phyloP scores from a whole-genome alignment of 108 stramenopile species.

The Cyclotella baltica region DNA sequence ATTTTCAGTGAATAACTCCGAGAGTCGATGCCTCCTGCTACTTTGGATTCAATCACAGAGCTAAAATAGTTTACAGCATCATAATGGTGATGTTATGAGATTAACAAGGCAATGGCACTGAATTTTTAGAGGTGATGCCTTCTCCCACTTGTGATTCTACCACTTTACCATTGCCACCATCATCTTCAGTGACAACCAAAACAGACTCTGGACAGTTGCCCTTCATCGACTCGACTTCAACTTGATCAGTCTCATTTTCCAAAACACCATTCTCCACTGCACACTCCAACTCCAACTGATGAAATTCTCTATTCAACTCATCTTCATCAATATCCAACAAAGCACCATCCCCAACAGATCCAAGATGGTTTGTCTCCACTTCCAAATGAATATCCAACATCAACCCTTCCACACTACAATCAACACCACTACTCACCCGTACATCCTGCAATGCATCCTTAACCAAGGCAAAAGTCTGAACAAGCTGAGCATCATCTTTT shows the following conservation, averaged over 20 bases:
- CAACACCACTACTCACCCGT: constrained; percentile 15
- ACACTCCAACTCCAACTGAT: constrained; percentile 38
- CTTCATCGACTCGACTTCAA: neutral
- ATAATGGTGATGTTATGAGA: too few species aligned
- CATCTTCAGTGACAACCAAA: too few species aligned
- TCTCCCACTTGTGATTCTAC: too few species aligned
- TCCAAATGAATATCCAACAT: constrained; percentile 46
- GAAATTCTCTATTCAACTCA: constrained; percentile 48
- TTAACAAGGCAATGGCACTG: too few species aligned
- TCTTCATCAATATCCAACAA: constrained; percentile 24
- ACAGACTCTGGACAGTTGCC: neutral
- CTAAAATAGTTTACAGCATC: too few species aligned
- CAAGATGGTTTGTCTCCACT: constrained; percentile 19
- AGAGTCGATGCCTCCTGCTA: too few species aligned
- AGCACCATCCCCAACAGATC: neutral
- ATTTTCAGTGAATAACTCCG: too few species aligned
- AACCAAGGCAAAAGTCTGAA: constrained; percentile 22
- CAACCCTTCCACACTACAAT: constrained; percentile 28
- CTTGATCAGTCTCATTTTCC: neutral
- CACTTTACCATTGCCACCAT: too few species aligned
- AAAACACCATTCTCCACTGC: neutral
- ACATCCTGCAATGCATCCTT: constrained; percentile 38
- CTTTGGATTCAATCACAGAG: too few species aligned
- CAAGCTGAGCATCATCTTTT: constrained; percentile 29
- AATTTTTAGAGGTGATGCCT: too few species aligned